Evolutionary conservation across 2,329 filamentous ascomycete genomes (phyloP).

Genomic region (Neodidymelliopsis sp.): DNA sequence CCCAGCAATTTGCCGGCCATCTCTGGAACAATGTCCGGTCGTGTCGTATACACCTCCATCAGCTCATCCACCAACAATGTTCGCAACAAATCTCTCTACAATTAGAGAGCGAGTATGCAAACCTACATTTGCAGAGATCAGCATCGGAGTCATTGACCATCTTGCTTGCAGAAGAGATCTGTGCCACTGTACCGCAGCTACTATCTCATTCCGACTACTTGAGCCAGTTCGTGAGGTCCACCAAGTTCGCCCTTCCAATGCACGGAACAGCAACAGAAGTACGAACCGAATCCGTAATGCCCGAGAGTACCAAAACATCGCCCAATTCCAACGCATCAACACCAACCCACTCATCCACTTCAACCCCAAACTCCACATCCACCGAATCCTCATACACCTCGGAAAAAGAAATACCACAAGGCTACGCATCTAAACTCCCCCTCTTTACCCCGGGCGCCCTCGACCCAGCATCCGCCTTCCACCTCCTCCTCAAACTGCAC

Average conservation of each 20-base stretch:
- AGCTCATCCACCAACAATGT: conserved; percentile 31
- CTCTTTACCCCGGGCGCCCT: conserved; percentile 6
- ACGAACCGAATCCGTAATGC: neutral
- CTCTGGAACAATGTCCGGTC: conserved; percentile 38
- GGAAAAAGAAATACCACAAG: neutral
- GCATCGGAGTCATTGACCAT: conserved; percentile 22
- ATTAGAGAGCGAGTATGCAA: neutral
- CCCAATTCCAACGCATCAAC: conserved; percentile 4
- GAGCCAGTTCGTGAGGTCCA: neutral
- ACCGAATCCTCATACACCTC: conserved; percentile 8
- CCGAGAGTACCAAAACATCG: neutral
- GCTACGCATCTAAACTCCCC: neutral
- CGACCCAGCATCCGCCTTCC: conserved; percentile 26
- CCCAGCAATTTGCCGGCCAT: conserved; percentile 30
- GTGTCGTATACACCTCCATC: conserved; percentile 33
- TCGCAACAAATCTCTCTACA: conserved; percentile 4
- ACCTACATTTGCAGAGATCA: conserved; percentile 12
- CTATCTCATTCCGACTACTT: conserved; percentile 18
- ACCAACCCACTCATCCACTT: neutral
- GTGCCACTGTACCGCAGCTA: conserved; percentile 36
- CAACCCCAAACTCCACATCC: conserved; percentile 1
- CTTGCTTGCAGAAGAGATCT: conserved; percentile 29
- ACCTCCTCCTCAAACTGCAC: conserved; percentile 32
- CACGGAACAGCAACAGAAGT: neutral
- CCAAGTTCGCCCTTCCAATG: conserved; percentile 3